A percentile compares a stretch with the other conserved stretches of the same genome.
Evolutionary conservation across 2,329 filamentous ascomycete species (phyloP).

Genomic region (Acrodontium crateriforme): DNA sequence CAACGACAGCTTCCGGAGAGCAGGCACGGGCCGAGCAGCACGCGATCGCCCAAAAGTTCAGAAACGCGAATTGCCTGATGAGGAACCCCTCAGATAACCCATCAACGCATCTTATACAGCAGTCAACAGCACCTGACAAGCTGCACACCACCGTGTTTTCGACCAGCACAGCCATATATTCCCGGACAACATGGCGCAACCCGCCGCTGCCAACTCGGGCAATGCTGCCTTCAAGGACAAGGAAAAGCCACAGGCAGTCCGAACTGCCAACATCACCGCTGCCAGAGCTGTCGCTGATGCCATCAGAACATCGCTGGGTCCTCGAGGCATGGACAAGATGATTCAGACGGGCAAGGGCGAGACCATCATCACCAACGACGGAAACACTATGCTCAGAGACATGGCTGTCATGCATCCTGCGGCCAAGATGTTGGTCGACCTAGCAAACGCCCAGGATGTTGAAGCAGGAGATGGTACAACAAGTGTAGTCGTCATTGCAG

Average conservation of each 20-base stretch:
- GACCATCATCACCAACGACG: constrained; percentile 98
- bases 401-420: constrained; percentile 99
- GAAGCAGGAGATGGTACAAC: constrained; percentile 97
- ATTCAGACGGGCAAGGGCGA: constrained; percentile 93
- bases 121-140: no score
- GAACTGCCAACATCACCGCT: constrained; percentile 91
- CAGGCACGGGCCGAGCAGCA: no score
- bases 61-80: no score
- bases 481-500: constrained; percentile 94
- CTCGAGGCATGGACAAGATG: constrained; percentile 97
- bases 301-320: constrained; percentile 89
- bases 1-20: no score
- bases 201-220: constrained; percentile 34
- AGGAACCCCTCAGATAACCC: no score
- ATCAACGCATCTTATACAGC: no score
- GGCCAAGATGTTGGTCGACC: constrained; percentile 96
- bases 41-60: no score
- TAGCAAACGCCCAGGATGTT: constrained; percentile 93
- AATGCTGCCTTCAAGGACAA: constrained; percentile 67
- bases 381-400: constrained; percentile 96
- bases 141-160: no score
- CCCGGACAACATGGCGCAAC: constrained; percentile 25
- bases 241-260: constrained; percentile 97
- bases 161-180: background rate
- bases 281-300: constrained; percentile 96